Percentiles rank a stretch among this genome's conserved stretches.
Evolutionary conservation across 116 monocot species (phyloP).

Genomic region (Cymodocea nodosa): DNA sequence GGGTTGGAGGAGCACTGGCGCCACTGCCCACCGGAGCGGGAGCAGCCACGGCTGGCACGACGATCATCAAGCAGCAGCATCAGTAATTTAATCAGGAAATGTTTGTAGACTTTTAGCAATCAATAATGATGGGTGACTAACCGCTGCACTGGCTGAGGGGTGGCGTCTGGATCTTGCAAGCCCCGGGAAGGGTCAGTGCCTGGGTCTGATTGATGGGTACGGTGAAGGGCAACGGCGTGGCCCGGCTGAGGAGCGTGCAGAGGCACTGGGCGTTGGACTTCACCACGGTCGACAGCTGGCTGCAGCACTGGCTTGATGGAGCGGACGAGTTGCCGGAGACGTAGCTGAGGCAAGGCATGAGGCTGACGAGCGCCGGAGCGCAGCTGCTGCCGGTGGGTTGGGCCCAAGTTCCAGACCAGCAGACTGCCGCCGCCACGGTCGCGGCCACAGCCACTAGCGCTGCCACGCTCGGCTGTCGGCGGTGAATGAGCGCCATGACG

Average conservation of each 20-base stretch:
- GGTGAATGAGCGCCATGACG: not conserved
- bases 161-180: constrained; percentile 19
- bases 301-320: constrained; percentile 10
- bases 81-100: not conserved
- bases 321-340: constrained; percentile 3
- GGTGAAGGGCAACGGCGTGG: constrained; percentile 10
- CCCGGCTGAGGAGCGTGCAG: constrained; percentile 6
- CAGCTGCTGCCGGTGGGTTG: constrained; percentile 7
- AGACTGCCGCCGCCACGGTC: not conserved
- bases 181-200: constrained; percentile 18
- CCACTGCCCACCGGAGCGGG: no score
- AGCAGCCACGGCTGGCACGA: no score
- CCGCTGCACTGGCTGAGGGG: constrained; percentile 11
- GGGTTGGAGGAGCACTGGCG: not conserved
- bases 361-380: constrained; percentile 7
- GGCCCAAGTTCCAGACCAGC: not conserved
- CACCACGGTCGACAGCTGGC: constrained; percentile 9
- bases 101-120: no score
- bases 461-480: not conserved
- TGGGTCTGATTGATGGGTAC: constrained; percentile 13
- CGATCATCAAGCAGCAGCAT: no score
- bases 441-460: not conserved
- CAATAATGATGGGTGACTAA: not conserved
- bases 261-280: constrained; percentile 9
- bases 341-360: constrained; percentile 9